Evolutionary conservation across 768 basidiomycete genomes (phyloP), one percentile per base, ranked within the genome.

Genomic region (Cyathus striatus): DNA sequence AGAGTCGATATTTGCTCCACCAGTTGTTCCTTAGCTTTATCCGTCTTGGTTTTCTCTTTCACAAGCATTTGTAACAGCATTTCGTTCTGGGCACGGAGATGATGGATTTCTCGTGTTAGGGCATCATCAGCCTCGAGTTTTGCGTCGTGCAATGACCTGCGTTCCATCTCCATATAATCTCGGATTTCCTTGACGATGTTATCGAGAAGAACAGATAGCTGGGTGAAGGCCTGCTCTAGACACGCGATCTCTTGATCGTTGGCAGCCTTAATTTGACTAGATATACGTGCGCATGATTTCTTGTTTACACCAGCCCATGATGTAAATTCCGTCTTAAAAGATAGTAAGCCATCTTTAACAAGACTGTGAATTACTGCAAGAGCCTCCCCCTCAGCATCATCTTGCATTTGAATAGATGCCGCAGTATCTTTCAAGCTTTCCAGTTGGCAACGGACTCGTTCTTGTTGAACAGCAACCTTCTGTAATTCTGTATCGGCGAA

Each of bases 1-100:
- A 93, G 69, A 3, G 69, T 69, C 1, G 87, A 85, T 39, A 95
- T 72, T 27, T 81, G 83, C 32, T 83, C 75, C n/a, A 93, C 61
- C 10, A 95, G 60, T 30, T 87, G 84, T 32, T 82, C 79, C 45
- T 81, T 85, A 1, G 86, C 78, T 38, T 72, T 76, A 20, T 83
- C 79, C 0, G 84, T 75, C 46, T 79, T 83, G 12, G 59, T 56
- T 56, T 78, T 79, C 59, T 95, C 90, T 13, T 73, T 61, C 47
- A 79, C 76, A 10, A 94, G 66, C 50, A 89, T 63, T 33, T 69
- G 68, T 5, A 64, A 61, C 32, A 96, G 69, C 6, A 72, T 62
- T 22, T 70, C 68, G 55, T 94, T 95, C 59, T 94, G 90, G 41
- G 75, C 68, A 68, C 66, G 7, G 67, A 69, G 23, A 27, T 46